Conservation (phyloP, 2,329 filamentous ascomycete species). For the Ambrosiella cleistominuta region DNA sequence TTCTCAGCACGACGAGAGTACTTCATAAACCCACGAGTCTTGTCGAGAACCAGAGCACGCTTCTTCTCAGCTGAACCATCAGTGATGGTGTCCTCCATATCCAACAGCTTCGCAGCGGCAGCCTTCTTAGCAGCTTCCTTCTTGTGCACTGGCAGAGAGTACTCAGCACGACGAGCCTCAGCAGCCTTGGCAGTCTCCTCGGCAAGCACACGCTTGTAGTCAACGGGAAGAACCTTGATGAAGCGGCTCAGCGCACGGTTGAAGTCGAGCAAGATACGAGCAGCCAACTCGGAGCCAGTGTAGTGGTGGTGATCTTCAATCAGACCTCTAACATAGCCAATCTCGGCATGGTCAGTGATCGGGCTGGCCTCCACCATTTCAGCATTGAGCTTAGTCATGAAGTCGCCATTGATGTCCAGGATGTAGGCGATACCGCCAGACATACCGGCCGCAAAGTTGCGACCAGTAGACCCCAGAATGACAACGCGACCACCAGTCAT, state of each 20-base stretch:
- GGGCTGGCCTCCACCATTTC: constrained; percentile 90
- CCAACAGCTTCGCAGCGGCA: constrained; percentile 41
- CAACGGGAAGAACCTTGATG: constrained; percentile 80
- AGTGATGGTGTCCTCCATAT: constrained; percentile 82
- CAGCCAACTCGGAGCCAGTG: constrained; percentile 87
- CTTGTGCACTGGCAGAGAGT: constrained; percentile 60
- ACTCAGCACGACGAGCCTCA: constrained; percentile 69
- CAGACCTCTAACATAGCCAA: constrained; percentile 75
- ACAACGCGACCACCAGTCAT: constrained; percentile 93
- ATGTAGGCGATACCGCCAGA: constrained; percentile 94
- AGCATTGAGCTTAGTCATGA: constrained; percentile 82
- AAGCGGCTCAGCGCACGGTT: constrained; percentile 78
- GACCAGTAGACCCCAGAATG: constrained; percentile 72
- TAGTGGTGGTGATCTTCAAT: constrained; percentile 97
- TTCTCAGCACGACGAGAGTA: constrained; percentile 87
- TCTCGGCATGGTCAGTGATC: constrained; percentile 71
- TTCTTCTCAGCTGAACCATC: constrained; percentile 85
- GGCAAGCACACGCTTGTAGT: constrained; percentile 84
- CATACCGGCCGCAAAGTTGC: constrained; percentile 97
- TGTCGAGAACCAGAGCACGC: constrained; percentile 81
- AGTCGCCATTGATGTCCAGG: constrained; percentile 76
- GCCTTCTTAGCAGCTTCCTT: constrained; percentile 27
- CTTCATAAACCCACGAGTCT: constrained; percentile 95
- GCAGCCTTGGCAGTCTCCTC: constrained; percentile 77
- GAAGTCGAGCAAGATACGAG: constrained; percentile 88